Evolutionary conservation across 2,329 filamentous ascomycete species (phyloP).

Genomic region (Botrytis byssoidea): DNA sequence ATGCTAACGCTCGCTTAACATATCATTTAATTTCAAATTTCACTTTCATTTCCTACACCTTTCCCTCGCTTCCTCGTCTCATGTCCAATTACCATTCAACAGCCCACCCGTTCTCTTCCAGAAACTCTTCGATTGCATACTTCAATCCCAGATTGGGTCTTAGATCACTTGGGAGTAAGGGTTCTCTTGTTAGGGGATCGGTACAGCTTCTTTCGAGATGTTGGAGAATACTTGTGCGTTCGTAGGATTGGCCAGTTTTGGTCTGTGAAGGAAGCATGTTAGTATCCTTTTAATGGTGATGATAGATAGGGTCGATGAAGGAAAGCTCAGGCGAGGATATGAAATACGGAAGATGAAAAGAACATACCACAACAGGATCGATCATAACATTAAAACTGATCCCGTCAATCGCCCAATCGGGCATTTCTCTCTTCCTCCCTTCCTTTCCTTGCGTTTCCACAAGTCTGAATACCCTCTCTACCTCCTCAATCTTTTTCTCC

Average conservation of each 20-base stretch:
- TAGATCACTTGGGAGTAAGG: conserved; percentile 66
- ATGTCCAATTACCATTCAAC: conserved; percentile 70
- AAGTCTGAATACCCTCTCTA: conserved; percentile 53
- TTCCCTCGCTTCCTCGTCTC: background rate
- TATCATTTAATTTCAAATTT: background rate
- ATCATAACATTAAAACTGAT: conserved; percentile 74
- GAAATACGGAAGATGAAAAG: background rate
- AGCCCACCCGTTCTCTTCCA: conserved; percentile 86
- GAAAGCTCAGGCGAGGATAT: too few species aligned
- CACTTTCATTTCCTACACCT: too few species aligned
- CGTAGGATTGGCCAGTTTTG: conserved; percentile 86
- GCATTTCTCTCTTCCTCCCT: conserved; percentile 50
- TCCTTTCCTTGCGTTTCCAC: conserved; percentile 46
- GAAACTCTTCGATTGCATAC: conserved; percentile 80
- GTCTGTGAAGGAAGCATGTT: conserved; percentile 49
- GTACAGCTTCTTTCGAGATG: conserved; percentile 72
- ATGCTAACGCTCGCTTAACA: background rate
- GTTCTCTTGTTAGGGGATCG: conserved; percentile 82
- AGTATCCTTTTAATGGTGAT: background rate
- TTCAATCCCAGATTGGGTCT: conserved; percentile 79
- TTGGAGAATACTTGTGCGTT: conserved; percentile 80
- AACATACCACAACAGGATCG: conserved; percentile 54
- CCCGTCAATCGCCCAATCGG: conserved; percentile 75
- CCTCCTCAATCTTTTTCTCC: conserved; percentile 45
- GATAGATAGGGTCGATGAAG: background rate